phyloP scores from a whole-genome alignment of 805 yeast genomes.

The Wickerhamiella azymoides region DNA sequence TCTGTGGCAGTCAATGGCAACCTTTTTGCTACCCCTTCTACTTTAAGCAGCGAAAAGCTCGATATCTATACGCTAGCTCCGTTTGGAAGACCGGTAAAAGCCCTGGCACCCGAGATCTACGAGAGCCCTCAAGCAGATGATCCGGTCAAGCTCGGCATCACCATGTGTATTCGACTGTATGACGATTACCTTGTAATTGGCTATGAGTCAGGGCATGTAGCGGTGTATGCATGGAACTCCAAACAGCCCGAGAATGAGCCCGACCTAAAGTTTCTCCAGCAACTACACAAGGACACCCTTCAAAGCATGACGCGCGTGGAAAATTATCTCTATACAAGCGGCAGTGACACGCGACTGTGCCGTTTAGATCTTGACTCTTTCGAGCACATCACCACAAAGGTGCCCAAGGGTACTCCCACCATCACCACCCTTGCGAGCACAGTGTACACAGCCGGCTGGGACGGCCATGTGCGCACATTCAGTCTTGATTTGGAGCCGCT shows the following conservation, averaged over 20 bases:
- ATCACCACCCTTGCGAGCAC: constrained; percentile 11
- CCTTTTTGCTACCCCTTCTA: constrained; percentile 46
- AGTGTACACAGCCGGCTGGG: constrained; percentile 28
- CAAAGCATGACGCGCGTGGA: constrained; percentile 18
- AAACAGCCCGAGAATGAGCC: not conserved
- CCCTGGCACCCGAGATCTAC: constrained; percentile 13
- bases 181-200: constrained; percentile 36
- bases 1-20: constrained; percentile 35
- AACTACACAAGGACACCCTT: constrained; percentile 25
- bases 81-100: constrained; percentile 16
- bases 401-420: constrained; percentile 5
- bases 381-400: not conserved
- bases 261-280: not conserved
- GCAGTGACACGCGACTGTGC: constrained; percentile 1
- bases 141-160: constrained; percentile 30
- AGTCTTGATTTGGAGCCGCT: not conserved
- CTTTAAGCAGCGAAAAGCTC: constrained; percentile 46
- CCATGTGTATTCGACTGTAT: constrained; percentile 51
- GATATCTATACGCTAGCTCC: constrained; percentile 40
- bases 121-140: constrained; percentile 11
- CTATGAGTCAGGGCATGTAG: constrained; percentile 59
- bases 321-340: constrained; percentile 1
- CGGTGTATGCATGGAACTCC: constrained; percentile 15
- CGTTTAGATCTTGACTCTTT: not conserved
- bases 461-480: constrained; percentile 25